Percentiles rank a stretch among this genome's conserved stretches.
These are phyloP conservation scores for Porphyrellus cyaneotinctus DNA, from an alignment of 768 basidiomycete species.

Conservation along the genomic window DNA sequence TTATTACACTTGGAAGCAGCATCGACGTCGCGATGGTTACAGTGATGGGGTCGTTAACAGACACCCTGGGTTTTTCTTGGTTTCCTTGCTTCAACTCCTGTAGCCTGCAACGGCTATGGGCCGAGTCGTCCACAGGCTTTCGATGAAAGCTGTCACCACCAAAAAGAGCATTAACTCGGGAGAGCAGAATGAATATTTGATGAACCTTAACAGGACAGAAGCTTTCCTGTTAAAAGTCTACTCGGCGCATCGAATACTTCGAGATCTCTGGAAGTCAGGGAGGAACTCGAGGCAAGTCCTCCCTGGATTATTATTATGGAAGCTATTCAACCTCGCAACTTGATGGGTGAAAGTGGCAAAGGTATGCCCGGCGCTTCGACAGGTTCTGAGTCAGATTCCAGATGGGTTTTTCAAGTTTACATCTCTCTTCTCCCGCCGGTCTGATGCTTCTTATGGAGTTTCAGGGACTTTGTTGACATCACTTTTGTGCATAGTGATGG, in stretches of 20 bases:
- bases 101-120: not conserved
- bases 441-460: constrained; percentile 11
- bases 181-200: not conserved
- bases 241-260: constrained; percentile 8
- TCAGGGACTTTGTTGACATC: constrained; percentile 24
- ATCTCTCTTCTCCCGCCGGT: constrained; percentile 27
- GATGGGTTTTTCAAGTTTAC: constrained; percentile 12
- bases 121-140: not conserved
- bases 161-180: not conserved
- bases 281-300: constrained; percentile 15
- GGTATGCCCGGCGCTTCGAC: constrained; percentile 7
- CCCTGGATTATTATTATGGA: constrained; percentile 26
- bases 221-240: not conserved
- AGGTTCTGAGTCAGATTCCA: constrained; percentile 18
- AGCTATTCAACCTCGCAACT: constrained; percentile 10
- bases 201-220: not conserved
- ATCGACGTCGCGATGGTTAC: constrained; percentile 28
- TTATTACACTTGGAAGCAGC: constrained; percentile 27
- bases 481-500: constrained; percentile 15
- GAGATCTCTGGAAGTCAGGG: constrained; percentile 8
- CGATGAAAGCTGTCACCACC: not conserved
- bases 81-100: not conserved
- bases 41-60: constrained; percentile 11
- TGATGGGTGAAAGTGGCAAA: constrained; percentile 15
- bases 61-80: constrained; percentile 3